Conservation (phyloP, 83 land plant genomes). For the Picea abies region DNA sequence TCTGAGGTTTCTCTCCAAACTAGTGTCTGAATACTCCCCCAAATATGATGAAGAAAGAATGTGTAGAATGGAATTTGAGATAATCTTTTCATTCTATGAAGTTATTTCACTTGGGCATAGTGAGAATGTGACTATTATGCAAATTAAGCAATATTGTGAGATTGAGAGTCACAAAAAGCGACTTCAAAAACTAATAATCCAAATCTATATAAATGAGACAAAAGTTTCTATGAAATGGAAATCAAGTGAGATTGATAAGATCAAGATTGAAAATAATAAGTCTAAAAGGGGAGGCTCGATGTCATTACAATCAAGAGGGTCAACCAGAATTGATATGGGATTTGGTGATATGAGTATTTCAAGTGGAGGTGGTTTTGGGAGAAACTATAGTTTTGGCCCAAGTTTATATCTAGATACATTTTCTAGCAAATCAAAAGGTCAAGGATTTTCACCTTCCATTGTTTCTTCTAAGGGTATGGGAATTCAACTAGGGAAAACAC, state of each 20-base stretch:
- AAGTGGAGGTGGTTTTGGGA: too few relatives aligned
- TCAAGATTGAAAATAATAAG: too few relatives aligned
- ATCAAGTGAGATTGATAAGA: too few relatives aligned
- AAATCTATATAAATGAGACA: conserved; percentile 92
- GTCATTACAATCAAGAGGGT: too few relatives aligned
- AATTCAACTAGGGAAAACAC: conserved; percentile 85
- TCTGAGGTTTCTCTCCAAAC: too few relatives aligned
- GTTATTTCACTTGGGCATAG: conserved; percentile 91
- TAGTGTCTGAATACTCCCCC: background rate
- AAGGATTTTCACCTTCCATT: conserved; percentile 40
- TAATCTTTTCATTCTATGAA: conserved; percentile 97
- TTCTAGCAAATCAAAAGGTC: too few relatives aligned
- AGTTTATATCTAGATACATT: too few relatives aligned
- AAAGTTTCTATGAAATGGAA: conserved; percentile 76
- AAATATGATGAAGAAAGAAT: conserved; percentile 89
- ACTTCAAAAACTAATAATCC: conserved; percentile 82
- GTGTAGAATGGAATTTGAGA: conserved; percentile 85
- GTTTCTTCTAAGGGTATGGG: conserved; percentile 89
- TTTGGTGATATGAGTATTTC: too few relatives aligned
- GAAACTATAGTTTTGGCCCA: too few relatives aligned
- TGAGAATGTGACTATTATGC: conserved; percentile 87
- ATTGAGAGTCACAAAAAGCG: conserved; percentile 99
- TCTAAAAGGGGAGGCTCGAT: too few relatives aligned
- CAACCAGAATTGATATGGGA: too few relatives aligned
- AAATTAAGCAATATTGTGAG: conserved; percentile 96